Evolutionary conservation across 179 eudicot species (phyloP).

Genomic region (Patellifolia procumbens): DNA sequence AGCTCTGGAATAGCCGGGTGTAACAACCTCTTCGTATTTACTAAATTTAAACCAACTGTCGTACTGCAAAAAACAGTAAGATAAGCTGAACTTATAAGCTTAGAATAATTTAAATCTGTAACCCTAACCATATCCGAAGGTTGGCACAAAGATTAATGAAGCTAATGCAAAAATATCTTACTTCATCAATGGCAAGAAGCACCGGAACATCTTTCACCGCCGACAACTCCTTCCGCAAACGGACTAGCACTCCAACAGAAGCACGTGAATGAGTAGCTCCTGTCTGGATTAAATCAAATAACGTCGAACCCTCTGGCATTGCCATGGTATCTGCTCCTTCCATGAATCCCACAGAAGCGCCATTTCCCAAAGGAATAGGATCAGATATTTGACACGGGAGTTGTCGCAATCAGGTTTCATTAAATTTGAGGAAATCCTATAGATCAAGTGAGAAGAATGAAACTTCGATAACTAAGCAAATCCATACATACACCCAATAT

Average conservation of each 20-base stretch:
- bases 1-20: conserved; percentile 68
- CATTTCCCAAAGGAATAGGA: conserved; percentile 92
- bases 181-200: conserved; percentile 87
- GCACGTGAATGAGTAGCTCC: conserved; percentile 71
- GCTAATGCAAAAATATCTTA: conserved; percentile 32
- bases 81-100: conserved; percentile 11
- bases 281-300: conserved; percentile 70
- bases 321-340: conserved; percentile 72
- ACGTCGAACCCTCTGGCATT: conserved; percentile 73
- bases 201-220: conserved; percentile 77
- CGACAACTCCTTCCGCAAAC: conserved; percentile 82
- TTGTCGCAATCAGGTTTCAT: conserved; percentile 54
- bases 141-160: conserved; percentile 10
- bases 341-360: conserved; percentile 78
- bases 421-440: conserved; percentile 75
- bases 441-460: conserved; percentile 19
- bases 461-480: neutral
- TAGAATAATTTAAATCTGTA: neutral
- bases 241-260: conserved; percentile 85
- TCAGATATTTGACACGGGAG: conserved; percentile 66
- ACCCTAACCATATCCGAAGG: neutral
- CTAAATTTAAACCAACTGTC: conserved; percentile 95
- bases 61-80: conserved; percentile 52
- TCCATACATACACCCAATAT: neutral
- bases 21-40: conserved; percentile 68